Percentiles rank a stretch among this genome's conserved stretches.
phyloP scores from a whole-genome alignment of 2,329 filamentous ascomycete genomes.

The Penicillium sp. region DNA sequence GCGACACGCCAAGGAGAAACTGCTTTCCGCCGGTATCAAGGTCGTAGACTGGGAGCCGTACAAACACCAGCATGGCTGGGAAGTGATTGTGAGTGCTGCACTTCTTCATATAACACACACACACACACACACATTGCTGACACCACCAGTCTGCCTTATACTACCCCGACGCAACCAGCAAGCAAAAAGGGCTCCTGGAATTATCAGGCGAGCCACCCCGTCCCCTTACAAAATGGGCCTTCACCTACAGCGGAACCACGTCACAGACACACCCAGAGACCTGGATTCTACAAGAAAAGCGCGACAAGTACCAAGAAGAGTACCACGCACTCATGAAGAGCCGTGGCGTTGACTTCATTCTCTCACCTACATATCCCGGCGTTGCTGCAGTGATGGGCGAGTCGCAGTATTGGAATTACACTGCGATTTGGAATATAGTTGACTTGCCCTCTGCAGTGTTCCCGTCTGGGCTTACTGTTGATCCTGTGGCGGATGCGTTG shows the following conservation, averaged over 20 bases:
- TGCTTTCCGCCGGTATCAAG: conserved; percentile 46
- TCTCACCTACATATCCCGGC: conserved; percentile 29
- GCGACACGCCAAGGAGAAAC: conserved; percentile 22
- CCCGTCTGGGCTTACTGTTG: conserved; percentile 30
- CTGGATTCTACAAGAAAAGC: conserved; percentile 28
- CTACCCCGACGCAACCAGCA: conserved; percentile 46
- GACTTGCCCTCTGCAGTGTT: conserved; percentile 31
- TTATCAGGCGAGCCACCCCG: conserved; percentile 45
- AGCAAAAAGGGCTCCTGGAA: conserved; percentile 33
- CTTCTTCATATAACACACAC: neutral
- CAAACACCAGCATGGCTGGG: conserved; percentile 33
- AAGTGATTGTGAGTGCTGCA: conserved; percentile 31
- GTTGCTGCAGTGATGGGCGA: conserved; percentile 33
- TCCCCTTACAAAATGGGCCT: conserved; percentile 44
- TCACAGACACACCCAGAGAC: conserved; percentile 29
- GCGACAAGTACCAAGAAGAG: conserved; percentile 31
- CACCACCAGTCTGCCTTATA: conserved; percentile 43
- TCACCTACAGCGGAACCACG: conserved; percentile 22
- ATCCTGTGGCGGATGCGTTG: conserved; percentile 23
- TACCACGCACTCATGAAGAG: conserved; percentile 33
- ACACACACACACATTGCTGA: conserved; percentile 23
- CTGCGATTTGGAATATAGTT: conserved; percentile 34
- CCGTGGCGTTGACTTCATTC: conserved; percentile 32
- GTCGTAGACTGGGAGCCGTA: conserved; percentile 39
- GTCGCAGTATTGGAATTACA: conserved; percentile 38